A percentile compares a stretch with the other conserved stretches of the same genome.
Evolutionary conservation across 2,329 filamentous ascomycete species (phyloP).

Genomic region (Huntiella bhutanensis): DNA sequence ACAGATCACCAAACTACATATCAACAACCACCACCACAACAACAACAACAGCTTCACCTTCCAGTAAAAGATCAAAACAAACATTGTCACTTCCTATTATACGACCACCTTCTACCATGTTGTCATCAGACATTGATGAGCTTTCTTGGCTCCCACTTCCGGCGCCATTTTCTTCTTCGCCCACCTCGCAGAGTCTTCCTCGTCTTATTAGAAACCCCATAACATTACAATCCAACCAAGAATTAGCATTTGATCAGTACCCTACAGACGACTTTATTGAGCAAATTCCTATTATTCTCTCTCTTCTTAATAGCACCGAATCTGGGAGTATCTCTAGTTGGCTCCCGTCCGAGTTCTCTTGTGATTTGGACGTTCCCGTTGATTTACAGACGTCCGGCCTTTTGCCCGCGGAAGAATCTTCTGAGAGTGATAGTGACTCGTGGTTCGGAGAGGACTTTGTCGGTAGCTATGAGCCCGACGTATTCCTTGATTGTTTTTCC

Average conservation of each 20-base stretch:
- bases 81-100: background rate
- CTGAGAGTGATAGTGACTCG: too few species aligned
- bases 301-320: background rate
- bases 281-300: background rate
- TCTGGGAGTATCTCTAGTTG: background rate
- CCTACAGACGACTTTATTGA: background rate
- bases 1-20: too few species aligned
- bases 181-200: background rate
- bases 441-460: too few species aligned
- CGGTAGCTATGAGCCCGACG: too few species aligned
- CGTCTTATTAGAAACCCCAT: background rate
- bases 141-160: constrained; percentile 5
- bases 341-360: background rate
- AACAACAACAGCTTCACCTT: background rate
- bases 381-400: background rate
- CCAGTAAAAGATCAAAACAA: background rate
- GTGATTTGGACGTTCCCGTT: background rate
- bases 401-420: too few species aligned
- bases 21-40: too few species aligned
- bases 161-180: background rate
- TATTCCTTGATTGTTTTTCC: too few species aligned
- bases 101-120: background rate
- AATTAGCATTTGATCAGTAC: too few species aligned
- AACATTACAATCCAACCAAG: too few species aligned
- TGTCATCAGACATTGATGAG: background rate